Base-by-base conservation (phyloP, 805 yeast species). In the Saturnispora quitensis region DNA sequence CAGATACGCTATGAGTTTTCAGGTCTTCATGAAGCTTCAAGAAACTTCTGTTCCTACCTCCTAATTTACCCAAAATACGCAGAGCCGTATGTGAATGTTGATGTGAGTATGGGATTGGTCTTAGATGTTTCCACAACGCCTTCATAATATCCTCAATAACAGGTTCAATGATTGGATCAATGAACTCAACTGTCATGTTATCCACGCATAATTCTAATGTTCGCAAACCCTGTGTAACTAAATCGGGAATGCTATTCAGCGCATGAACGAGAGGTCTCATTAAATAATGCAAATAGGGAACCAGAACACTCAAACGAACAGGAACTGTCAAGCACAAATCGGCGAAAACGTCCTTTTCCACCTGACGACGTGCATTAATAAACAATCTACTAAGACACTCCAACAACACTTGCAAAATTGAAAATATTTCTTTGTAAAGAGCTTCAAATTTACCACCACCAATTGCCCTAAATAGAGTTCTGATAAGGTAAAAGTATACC, bases 371-470 rank as follows among this genome's bases (percentile, higher is more conserved):
- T 3, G 98, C 89, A 24, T 89, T 85, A 25, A 82, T 75, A 40
- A 93, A 81, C 73, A 90, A 76, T 58, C 87, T 78, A 65, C 91
- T 91, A 57, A 93, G 74, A 2, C 95, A 84, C 56, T 89, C 97
- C 42, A 93, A 71, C 42, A 93, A 70, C 0, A 86, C 89, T 52
- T 95, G 98, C 43, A 93, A 70, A 38, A 93, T 73, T 0, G 99
- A 99, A 72, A 89, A 77, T 18, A 95, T 91, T 55, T 90, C 96
- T 59, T 93, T 88, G 71, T 95, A 95, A 17, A 93, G 72, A 50
- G 84, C 82, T 66, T 93, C 99, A 64, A 93, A 91, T 53, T 98
- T 74, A 6, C 99, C 99, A 48, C 99, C 98, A 34, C 97, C 96
- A 45, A 93, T 90, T 61, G 95, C 86, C 66, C 98, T 76, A 73